These are phyloP conservation scores for Holtermanniella nyarrowii DNA, from an alignment of 768 basidiomycete species.

Conservation along the genomic window DNA sequence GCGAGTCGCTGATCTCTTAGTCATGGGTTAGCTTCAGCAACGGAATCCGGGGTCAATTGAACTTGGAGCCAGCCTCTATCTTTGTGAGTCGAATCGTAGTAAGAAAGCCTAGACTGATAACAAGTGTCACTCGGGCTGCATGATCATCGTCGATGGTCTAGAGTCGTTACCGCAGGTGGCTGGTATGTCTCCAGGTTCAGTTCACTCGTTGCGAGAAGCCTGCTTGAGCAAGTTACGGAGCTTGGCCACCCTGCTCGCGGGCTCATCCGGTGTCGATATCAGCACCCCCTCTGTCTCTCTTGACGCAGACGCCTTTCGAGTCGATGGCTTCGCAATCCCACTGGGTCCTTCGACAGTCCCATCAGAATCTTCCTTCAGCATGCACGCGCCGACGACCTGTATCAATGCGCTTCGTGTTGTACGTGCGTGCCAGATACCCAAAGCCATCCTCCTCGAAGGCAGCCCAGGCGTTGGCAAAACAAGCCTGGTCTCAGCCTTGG, in stretches of 20 bases:
- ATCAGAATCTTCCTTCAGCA: slow-evolving; percentile 52
- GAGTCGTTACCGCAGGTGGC: slow-evolving; percentile 64
- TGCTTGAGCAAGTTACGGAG: slow-evolving; percentile 49
- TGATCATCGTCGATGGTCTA: slow-evolving; percentile 85
- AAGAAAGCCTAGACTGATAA: background rate
- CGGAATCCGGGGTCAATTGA: slow-evolving; percentile 42
- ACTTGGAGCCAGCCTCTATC: slow-evolving; percentile 7
- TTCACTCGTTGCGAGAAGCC: slow-evolving; percentile 55
- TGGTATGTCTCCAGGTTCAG: slow-evolving; percentile 51
- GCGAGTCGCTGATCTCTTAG: slow-evolving; percentile 43
- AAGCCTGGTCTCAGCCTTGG: slow-evolving; percentile 77
- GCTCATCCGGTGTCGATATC: slow-evolving; percentile 26
- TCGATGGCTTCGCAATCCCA: slow-evolving; percentile 65
- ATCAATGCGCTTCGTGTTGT: slow-evolving; percentile 80
- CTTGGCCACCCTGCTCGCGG: slow-evolving; percentile 39
- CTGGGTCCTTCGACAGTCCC: slow-evolving; percentile 47
- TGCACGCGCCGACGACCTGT: slow-evolving; percentile 77
- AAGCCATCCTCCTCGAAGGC: slow-evolving; percentile 90
- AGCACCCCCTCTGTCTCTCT: slow-evolving; percentile 3
- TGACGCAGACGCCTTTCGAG: slow-evolving; percentile 43
- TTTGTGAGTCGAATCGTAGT: slow-evolving; percentile 15
- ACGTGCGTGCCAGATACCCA: slow-evolving; percentile 76
- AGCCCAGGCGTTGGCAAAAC: slow-evolving; percentile 99
- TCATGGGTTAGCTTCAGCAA: slow-evolving; percentile 91
- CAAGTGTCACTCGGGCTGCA: slow-evolving; percentile 83